Evolutionary conservation across 441 rosid species (phyloP).

Genomic region (Gossypium davidsonii): DNA sequence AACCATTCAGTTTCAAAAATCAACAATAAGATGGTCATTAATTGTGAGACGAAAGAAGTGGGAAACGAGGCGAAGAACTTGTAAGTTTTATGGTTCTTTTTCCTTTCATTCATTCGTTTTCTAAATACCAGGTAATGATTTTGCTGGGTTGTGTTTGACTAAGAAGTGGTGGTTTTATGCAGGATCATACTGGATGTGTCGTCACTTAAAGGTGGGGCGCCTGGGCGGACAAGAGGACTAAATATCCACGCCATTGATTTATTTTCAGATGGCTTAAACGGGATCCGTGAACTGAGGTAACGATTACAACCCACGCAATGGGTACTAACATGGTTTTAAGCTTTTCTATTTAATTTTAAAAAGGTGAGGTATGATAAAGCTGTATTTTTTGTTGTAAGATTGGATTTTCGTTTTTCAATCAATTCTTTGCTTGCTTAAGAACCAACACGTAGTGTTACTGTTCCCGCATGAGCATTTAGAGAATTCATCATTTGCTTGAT

Average conservation of each 20-base stretch:
- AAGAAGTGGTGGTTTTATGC: slow-evolving; percentile 12
- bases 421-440: slow-evolving; percentile 26
- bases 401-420: background rate
- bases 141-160: background rate
- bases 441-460: slow-evolving; percentile 8
- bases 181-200: slow-evolving; percentile 77
- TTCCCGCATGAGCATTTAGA: no score
- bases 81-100: slow-evolving; percentile 28
- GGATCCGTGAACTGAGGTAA: slow-evolving; percentile 29
- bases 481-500: no score
- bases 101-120: background rate
- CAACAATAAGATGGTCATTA: slow-evolving; percentile 47
- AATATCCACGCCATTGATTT: slow-evolving; percentile 38
- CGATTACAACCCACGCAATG: background rate
- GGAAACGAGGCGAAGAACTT: slow-evolving; percentile 45
- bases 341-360: background rate
- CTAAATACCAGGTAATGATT: background rate
- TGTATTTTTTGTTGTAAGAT: background rate
- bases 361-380: background rate
- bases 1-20: slow-evolving; percentile 47
- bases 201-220: slow-evolving; percentile 67
- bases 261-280: slow-evolving; percentile 41
- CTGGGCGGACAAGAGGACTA: slow-evolving; percentile 83
- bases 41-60: slow-evolving; percentile 29
- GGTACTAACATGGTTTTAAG: slow-evolving; percentile 15